phyloP scores from a whole-genome alignment of 2,329 filamentous ascomycete species.

The Fusarium sp. region DNA sequence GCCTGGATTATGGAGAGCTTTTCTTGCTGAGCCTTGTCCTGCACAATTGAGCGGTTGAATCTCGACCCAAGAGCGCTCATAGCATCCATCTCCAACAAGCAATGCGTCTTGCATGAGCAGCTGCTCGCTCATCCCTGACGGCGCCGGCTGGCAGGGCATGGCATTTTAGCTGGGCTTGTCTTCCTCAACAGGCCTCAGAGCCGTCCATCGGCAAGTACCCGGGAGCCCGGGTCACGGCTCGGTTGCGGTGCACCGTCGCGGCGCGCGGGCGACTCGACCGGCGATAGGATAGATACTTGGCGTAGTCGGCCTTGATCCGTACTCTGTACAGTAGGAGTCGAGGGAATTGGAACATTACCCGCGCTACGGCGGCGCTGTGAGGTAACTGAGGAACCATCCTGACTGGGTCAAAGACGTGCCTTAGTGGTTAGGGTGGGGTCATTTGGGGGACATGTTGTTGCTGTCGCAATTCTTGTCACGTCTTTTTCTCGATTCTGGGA shows the following conservation, averaged over 20 bases:
- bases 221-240: constrained; percentile 39
- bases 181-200: not conserved
- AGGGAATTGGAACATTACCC: constrained; percentile 14
- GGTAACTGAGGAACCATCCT: constrained; percentile 12
- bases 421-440: constrained; percentile 22
- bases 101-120: not conserved
- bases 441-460: constrained; percentile 3
- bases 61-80: not conserved
- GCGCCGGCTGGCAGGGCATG: not conserved
- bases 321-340: constrained; percentile 13
- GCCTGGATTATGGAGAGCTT: not conserved
- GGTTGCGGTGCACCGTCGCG: constrained; percentile 31
- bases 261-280: constrained; percentile 35
- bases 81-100: not conserved
- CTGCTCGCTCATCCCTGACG: not conserved
- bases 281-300: constrained; percentile 29
- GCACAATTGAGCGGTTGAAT: not conserved
- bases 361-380: constrained; percentile 18
- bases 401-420: constrained; percentile 10
- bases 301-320: constrained; percentile 22
- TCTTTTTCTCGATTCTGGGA: not conserved
- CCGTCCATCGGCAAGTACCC: constrained; percentile 36
- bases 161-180: not conserved
- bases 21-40: not conserved
- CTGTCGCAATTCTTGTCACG: constrained; percentile 15